phyloP scores from a whole-genome alignment of 2,329 filamentous ascomycete species.

The Blastomyces percursus region DNA sequence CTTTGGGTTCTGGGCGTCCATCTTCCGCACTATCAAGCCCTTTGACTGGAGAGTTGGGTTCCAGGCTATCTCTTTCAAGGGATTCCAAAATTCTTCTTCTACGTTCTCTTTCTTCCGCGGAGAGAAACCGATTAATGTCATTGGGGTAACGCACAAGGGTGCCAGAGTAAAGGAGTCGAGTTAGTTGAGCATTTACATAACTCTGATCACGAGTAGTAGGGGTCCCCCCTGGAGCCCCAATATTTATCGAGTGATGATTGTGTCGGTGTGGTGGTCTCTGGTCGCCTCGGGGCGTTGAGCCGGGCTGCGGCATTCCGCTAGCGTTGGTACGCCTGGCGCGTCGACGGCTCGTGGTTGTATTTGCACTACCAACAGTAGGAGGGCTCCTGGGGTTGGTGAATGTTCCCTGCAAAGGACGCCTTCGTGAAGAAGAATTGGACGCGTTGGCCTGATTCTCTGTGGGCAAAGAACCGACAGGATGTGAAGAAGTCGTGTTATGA shows the following conservation, averaged over 20 bases:
- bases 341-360: background rate
- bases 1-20: constrained; percentile 26
- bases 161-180: background rate
- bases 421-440: background rate
- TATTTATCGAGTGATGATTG: background rate
- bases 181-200: background rate
- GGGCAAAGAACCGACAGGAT: background rate
- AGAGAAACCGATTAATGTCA: background rate
- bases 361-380: background rate
- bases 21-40: background rate
- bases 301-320: background rate
- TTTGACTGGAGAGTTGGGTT: background rate
- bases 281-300: background rate
- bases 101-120: background rate
- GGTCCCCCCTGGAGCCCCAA: background rate
- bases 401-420: background rate
- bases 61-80: background rate
- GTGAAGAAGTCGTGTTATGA: background rate
- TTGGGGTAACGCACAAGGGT: background rate
- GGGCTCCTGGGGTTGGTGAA: background rate
- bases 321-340: background rate
- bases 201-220: background rate
- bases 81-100: background rate
- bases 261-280: background rate
- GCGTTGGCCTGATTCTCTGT: background rate